Evolutionary conservation across 2,329 filamentous ascomycete genomes (phyloP), one percentile per base, ranked within the genome.

Genomic region (Sporothrix brunneoviolacea): DNA sequence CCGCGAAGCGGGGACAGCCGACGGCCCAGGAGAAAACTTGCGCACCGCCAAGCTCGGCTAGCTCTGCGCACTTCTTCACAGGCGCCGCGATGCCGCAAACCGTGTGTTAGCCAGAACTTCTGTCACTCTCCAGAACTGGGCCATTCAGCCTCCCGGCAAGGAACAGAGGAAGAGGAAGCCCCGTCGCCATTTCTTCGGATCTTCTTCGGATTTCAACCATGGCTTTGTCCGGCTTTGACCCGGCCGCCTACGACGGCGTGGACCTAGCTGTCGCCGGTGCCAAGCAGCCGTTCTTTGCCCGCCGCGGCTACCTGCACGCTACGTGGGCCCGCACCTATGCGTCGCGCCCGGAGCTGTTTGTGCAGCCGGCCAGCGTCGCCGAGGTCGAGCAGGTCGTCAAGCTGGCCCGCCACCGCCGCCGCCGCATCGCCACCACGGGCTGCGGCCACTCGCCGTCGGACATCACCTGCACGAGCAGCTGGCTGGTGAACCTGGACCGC

Each of bases 321-420:
- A 98, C 93, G 18, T 98, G 93, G 93, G 93, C 93, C 35, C 84
- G 84, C 63, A 97, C 93, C 44, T 96, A 94, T 71, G 84, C 86
- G 61, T 93, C 86, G 45, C 80, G 83, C 16, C 93, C 93, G 3
- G 90, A 96, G 72, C 82, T 97, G 52, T 96, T 91, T 69, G 82
- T 97, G 59, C 87, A 87, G 61, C 93, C 93, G 3, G 78, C 86
- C 60, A 84, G 83, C 2, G 73, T 93, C 46, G 72, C 74, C 13
- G 91, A 97, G 69, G 80, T 98, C 57, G 85, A 91, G 66, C 91
- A 94, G 66, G 75, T 86, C 45, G 79, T 96, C 55, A 83, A 77
- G 37, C 78, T 96, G 19, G 93, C 93, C 6, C 84, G 87, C 53
- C 79, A 76, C 69, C 93, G 87, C 68, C 82, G 90, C 37, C 83